phyloP scores from a whole-genome alignment of 1,284 basidiomycete genomes.

The Ganoderma sinense region DNA sequence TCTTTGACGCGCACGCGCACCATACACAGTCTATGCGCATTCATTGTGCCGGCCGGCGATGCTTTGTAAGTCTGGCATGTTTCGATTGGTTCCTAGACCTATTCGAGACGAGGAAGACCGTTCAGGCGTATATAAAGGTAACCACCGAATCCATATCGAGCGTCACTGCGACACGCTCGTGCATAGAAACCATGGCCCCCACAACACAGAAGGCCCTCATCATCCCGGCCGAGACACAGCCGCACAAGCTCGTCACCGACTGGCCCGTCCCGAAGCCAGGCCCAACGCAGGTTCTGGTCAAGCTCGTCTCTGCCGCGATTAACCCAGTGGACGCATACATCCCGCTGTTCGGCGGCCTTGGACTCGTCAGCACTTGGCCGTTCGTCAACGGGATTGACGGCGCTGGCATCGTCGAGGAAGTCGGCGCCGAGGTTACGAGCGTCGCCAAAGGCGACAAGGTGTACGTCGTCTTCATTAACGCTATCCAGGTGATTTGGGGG shows the following conservation, averaged over 20 bases:
- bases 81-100: not conserved
- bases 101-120: not conserved
- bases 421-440: constrained; percentile 49
- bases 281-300: not conserved
- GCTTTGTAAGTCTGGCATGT: not conserved
- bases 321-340: constrained; percentile 45
- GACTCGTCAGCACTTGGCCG: constrained; percentile 38
- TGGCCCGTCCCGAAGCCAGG: constrained; percentile 5
- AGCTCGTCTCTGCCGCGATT: not conserved
- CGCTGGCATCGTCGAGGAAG: constrained; percentile 51
- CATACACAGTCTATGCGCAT: not conserved
- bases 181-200: not conserved
- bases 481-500: no score
- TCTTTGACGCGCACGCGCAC: not conserved
- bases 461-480: constrained; percentile 31
- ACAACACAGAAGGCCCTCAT: constrained; percentile 15
- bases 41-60: not conserved
- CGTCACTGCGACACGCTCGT: not conserved
- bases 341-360: constrained; percentile 32
- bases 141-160: not conserved
- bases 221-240: not conserved
- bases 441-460: constrained; percentile 58
- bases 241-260: constrained; percentile 1
- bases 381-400: constrained; percentile 53
- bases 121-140: not conserved